These are phyloP conservation scores for Linanthus parryae DNA, from an alignment of 148 eudicot genomes.

Conservation along the genomic window DNA sequence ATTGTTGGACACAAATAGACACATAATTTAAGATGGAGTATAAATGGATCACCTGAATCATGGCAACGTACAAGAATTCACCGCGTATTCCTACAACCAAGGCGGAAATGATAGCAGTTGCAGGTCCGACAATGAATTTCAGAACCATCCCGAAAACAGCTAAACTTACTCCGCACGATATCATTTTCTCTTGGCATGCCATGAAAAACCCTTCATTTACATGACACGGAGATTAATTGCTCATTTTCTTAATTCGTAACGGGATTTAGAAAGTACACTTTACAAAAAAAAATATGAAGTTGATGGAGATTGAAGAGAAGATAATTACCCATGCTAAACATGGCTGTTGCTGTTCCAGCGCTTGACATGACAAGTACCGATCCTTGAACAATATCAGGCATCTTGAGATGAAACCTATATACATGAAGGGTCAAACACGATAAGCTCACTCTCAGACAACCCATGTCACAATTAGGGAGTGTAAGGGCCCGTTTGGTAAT, in stretches of 20 bases:
- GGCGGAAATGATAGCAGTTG: conserved; percentile 51
- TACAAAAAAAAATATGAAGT: too few species aligned
- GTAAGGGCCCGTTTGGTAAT: too few species aligned
- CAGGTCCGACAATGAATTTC: conserved; percentile 68
- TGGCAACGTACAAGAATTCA: conserved; percentile 54
- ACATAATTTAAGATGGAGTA: too few species aligned
- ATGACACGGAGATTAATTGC: neutral
- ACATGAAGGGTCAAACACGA: neutral
- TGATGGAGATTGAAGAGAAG: too few species aligned
- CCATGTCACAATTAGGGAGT: too few species aligned
- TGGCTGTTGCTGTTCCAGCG: conserved; percentile 71
- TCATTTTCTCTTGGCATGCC: conserved; percentile 75
- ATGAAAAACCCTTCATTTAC: conserved; percentile 76
- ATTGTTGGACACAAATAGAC: neutral
- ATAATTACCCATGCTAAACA: conserved; percentile 91
- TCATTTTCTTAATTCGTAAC: too few species aligned
- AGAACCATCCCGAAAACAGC: conserved; percentile 56
- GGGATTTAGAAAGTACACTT: too few species aligned
- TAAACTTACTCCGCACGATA: conserved; percentile 58
- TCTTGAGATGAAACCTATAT: conserved; percentile 48
- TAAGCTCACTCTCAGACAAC: too few species aligned
- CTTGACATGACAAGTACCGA: conserved; percentile 56
- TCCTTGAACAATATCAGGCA: conserved; percentile 59
- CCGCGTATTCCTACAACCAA: conserved; percentile 58
- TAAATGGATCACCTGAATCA: conserved; percentile 55